phyloP scores from a whole-genome alignment of 2,329 filamentous ascomycete species.

The Bipolaris victoriae region DNA sequence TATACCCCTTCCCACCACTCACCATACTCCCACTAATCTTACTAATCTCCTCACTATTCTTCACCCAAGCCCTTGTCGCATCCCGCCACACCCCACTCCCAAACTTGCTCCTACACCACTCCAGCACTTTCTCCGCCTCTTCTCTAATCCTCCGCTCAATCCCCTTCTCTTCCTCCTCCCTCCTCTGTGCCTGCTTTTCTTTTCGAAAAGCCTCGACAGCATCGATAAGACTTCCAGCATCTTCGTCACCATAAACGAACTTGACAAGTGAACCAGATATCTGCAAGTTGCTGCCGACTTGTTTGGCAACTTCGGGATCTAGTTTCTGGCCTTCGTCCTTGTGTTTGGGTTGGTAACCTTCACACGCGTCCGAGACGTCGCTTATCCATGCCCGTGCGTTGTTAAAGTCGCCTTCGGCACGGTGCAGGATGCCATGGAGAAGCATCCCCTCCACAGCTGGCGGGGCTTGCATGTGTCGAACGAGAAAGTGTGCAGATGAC shows the following conservation, averaged over 20 bases:
- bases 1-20: slow-evolving; percentile 52
- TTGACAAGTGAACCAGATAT: slow-evolving; percentile 16
- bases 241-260: slow-evolving; percentile 30
- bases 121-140: slow-evolving; percentile 52
- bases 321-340: slow-evolving; percentile 24
- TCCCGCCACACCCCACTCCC: slow-evolving; percentile 52
- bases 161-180: slow-evolving; percentile 26
- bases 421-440: slow-evolving; percentile 58
- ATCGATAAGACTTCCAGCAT: slow-evolving; percentile 39
- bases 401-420: slow-evolving; percentile 58
- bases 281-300: slow-evolving; percentile 10
- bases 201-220: slow-evolving; percentile 49
- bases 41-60: slow-evolving; percentile 49
- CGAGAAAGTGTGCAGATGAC: slow-evolving; percentile 58
- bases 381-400: slow-evolving; percentile 58
- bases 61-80: slow-evolving; percentile 54
- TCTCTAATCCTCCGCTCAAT: slow-evolving; percentile 42
- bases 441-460: slow-evolving; percentile 60
- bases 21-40: slow-evolving; percentile 54
- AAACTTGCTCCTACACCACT: slow-evolving; percentile 56
- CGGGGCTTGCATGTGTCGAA: slow-evolving; percentile 58
- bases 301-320: slow-evolving; percentile 7
- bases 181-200: slow-evolving; percentile 19
- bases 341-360: slow-evolving; percentile 37
- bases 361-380: slow-evolving; percentile 51